Evolutionary conservation across 441 rosid species (phyloP), one percentile per base, ranked within the genome.

Genomic region (Gossypium lobatum): DNA sequence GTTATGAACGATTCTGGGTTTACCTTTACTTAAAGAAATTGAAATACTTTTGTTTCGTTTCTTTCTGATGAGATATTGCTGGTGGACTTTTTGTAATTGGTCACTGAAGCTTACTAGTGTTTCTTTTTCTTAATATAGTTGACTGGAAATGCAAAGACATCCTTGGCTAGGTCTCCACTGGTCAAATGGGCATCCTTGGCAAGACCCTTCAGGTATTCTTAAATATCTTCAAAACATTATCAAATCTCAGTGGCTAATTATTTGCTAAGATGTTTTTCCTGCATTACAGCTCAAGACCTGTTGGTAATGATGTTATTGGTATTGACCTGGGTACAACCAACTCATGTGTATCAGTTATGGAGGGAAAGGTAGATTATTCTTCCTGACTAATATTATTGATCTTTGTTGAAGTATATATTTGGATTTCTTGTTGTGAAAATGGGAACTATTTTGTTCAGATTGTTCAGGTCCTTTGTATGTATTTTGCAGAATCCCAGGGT

Each of bases 321-420:
- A 87, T 87, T 70, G 91, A 85, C 76, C 76, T 87, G 74, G 89
- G 91, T 68, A 87, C 91, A 6, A 87, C 91, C 67, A 85, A 87
- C 69, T 85, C 89, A 31, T 87, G 91, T 67, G 91, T 87, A 1
- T 59, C 84, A 0, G 85, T 85, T 18, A 87, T 85, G 91, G 89
- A 85, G 48, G 91, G 91, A 76, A 85, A 85, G 85, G 91, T 85
- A 28, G 50, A 63, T 16, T 17, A 63, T 34, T 17, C 10, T 63
- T 63, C 45, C 23, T 14, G 18, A 62, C 3, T 64, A 34, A 37
- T 72, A 3, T 31, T 71, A 3, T 39, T 73, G 21, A 9, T 25
- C 50, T 76, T 54, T 28, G 3, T n/a, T 52, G 18, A 64, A 57
- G 64, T 37, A 31, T 6, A 23, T 16, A 5, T 64, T 64, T 17